Conservation (phyloP, 2,329 filamentous ascomycete genomes). For the Aspergillus fischeri region DNA sequence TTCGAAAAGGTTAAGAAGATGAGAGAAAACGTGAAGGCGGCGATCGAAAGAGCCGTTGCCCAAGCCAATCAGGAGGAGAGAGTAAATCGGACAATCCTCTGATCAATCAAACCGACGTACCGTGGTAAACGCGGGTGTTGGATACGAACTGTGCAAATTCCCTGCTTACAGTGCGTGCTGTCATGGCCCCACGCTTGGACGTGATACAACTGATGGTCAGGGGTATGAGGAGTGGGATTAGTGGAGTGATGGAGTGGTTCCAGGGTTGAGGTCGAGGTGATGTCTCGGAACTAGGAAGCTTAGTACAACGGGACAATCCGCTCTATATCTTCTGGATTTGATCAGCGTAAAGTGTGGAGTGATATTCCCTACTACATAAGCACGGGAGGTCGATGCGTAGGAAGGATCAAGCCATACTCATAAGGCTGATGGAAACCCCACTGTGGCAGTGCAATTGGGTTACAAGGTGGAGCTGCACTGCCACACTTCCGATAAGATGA, state of each 20-base stretch:
- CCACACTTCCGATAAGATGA: not conserved
- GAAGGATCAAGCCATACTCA: not conserved
- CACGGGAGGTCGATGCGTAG: too few species aligned
- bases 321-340: not conserved
- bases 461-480: not conserved
- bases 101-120: too few species aligned
- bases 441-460: not conserved
- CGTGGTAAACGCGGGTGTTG: too few species aligned
- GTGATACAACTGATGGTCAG: not conserved
- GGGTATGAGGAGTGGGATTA: not conserved
- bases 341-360: not conserved
- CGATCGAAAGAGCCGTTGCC: too few species aligned
- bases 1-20: too few species aligned
- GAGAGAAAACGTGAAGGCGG: too few species aligned
- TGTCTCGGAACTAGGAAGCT: not conserved
- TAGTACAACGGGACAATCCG: not conserved
- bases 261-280: not conserved
- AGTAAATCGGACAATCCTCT: too few species aligned
- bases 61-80: too few species aligned
- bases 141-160: not conserved
- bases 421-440: not conserved
- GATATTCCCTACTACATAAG: not conserved
- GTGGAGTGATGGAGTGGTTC: not conserved
- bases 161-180: not conserved
- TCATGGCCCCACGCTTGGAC: not conserved